A percentile compares a stretch with the other conserved stretches of the same genome.
These are phyloP conservation scores for Mycena latifolia DNA, from an alignment of 768 basidiomycete genomes.

Conservation along the genomic window DNA sequence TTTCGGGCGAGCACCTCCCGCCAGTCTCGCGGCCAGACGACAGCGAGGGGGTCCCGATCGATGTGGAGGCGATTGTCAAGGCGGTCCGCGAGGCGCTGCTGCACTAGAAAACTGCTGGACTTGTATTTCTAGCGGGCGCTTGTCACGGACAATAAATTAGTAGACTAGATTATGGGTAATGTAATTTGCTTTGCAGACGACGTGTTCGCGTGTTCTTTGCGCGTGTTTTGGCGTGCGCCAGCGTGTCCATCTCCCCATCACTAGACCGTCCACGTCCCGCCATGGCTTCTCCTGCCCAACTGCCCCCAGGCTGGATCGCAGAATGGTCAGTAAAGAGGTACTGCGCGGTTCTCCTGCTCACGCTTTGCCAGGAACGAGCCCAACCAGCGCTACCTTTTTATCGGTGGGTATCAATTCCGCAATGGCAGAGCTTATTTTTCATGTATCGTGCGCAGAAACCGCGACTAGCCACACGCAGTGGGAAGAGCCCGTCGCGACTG, in stretches of 20 bases:
- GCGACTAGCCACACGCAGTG: slow-evolving; percentile 89
- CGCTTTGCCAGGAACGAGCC: slow-evolving; percentile 72
- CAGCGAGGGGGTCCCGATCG: slow-evolving; percentile 27
- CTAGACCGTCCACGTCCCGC: slow-evolving; percentile 34
- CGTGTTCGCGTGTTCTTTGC: slow-evolving; percentile 34
- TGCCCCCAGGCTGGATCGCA: slow-evolving; percentile 94
- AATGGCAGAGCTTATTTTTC: neutral
- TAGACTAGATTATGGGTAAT: slow-evolving; percentile 29
- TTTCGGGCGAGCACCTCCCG: slow-evolving; percentile 27
- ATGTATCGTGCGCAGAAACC: slow-evolving; percentile 68
- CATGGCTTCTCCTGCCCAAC: slow-evolving; percentile 67
- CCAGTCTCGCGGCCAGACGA: slow-evolving; percentile 19
- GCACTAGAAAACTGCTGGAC: slow-evolving; percentile 8
- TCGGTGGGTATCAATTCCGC: slow-evolving; percentile 69
- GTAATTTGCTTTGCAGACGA: neutral
- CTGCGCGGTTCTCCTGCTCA: neutral
- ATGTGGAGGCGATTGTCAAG: slow-evolving; percentile 26
- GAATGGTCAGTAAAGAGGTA: slow-evolving; percentile 72
- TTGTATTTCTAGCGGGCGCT: neutral
- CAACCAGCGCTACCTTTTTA: slow-evolving; percentile 88
- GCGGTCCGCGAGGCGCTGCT: slow-evolving; percentile 26
- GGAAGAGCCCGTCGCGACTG: slow-evolving; percentile 75
- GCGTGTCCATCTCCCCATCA: slow-evolving; percentile 38
- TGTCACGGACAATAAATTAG: neutral
- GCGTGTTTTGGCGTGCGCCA: slow-evolving; percentile 28